Percentiles rank a stretch among this genome's conserved stretches.
phyloP scores from a whole-genome alignment of 495 filamentous ascomycete genomes.

The Xylaria nigripes region DNA sequence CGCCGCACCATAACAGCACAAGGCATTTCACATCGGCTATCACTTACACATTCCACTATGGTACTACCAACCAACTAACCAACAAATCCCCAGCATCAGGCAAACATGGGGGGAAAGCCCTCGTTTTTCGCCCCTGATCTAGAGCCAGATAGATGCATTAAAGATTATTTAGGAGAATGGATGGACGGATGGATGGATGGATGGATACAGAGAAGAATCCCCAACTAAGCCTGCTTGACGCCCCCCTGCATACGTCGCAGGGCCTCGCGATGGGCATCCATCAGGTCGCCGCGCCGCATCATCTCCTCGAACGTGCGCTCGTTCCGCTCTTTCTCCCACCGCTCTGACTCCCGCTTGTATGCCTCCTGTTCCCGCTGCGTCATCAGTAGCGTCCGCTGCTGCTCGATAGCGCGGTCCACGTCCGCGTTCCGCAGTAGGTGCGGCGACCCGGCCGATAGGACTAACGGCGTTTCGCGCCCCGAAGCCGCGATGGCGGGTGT shows the following conservation, averaged over 20 bases:
- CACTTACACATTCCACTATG: too few relatives aligned
- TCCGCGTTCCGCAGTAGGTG: constrained; percentile 17
- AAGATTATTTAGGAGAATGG: neutral
- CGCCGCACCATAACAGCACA: too few relatives aligned
- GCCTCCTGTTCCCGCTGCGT: constrained; percentile 41
- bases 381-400: constrained; percentile 35
- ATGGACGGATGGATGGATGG: neutral
- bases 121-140: too few relatives aligned
- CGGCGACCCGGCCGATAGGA: constrained; percentile 19
- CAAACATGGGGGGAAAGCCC: too few relatives aligned
- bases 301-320: constrained; percentile 58
- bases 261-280: constrained; percentile 70
- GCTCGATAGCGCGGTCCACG: constrained; percentile 32
- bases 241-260: constrained; percentile 62
- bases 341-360: constrained; percentile 36
- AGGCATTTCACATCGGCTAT: too few relatives aligned
- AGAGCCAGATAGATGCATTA: neutral
- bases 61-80: too few relatives aligned
- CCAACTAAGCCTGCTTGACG: constrained; percentile 3
- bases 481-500: constrained; percentile 27
- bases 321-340: constrained; percentile 34
- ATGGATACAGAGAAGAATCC: neutral
- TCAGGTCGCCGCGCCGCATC: constrained; percentile 69
- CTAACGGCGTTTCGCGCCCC: constrained; percentile 40
- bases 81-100: too few relatives aligned